Percentiles rank a stretch among this genome's conserved stretches.
phyloP scores from a whole-genome alignment of 176 grass and related monocot species.

The Calamus simplicifolius region DNA sequence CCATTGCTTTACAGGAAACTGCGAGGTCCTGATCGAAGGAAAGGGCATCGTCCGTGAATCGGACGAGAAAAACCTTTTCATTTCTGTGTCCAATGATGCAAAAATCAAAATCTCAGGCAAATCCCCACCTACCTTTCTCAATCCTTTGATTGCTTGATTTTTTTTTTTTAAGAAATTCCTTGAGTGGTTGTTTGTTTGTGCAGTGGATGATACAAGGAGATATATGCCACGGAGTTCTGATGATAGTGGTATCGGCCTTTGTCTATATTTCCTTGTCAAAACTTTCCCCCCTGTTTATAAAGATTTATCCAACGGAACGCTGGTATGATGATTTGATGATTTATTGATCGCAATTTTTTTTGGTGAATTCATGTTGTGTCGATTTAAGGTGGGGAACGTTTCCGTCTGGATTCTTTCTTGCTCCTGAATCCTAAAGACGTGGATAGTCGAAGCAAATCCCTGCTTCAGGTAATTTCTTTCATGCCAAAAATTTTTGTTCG shows the following conservation, averaged over 20 bases:
- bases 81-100: conserved; percentile 38
- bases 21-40: conserved; percentile 61
- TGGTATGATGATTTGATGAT: too few species aligned
- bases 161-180: conserved; percentile 1
- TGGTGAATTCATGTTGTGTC: neutral
- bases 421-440: conserved; percentile 56
- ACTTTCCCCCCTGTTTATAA: neutral
- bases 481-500: neutral
- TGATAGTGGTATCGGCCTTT: conserved; percentile 12
- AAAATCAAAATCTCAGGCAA: conserved; percentile 48
- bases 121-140: neutral
- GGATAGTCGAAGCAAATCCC: conserved; percentile 33
- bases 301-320: too few species aligned
- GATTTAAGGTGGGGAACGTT: neutral
- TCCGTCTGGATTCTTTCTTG: conserved; percentile 27
- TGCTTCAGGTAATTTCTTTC: conserved; percentile 52
- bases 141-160: neutral
- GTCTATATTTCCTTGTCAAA: neutral
- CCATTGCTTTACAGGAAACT: conserved; percentile 38
- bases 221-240: neutral
- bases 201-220: conserved; percentile 33
- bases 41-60: conserved; percentile 21
- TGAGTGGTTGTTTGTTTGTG: neutral
- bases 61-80: conserved; percentile 30
- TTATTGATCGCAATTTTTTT: neutral